Evolutionary conservation across 2,329 filamentous ascomycete species (phyloP).

Genomic region (Arthrobotrys conoides): DNA sequence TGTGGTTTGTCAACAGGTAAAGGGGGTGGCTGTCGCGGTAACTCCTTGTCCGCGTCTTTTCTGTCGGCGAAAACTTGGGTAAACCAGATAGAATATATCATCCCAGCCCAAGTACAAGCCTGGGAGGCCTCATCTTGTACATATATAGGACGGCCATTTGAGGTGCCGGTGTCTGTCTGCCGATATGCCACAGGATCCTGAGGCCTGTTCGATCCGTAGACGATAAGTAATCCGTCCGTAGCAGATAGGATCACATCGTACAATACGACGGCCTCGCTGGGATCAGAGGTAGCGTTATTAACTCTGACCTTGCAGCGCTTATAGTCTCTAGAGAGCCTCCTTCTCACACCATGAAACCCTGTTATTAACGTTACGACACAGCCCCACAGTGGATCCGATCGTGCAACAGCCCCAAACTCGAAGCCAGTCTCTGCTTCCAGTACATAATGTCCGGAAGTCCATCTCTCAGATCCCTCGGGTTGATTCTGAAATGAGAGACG

Average conservation of each 20-base stretch:
- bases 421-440: not conserved
- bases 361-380: not conserved
- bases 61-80: not conserved
- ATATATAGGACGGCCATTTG: not conserved
- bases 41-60: no score
- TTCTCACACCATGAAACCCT: not conserved
- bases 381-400: not conserved
- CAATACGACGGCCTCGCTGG: not conserved
- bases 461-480: not conserved
- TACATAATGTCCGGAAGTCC: not conserved
- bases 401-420: not conserved
- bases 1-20: no score
- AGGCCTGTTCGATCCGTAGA: conserved; percentile 5
- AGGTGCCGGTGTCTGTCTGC: not conserved
- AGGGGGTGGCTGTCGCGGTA: no score
- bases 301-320: not conserved
- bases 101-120: not conserved
- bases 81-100: conserved; percentile 4
- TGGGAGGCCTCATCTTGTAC: not conserved
- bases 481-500: not conserved
- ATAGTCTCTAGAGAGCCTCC: not conserved
- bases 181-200: not conserved
- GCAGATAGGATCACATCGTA: not conserved
- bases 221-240: not conserved
- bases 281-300: not conserved